Percentiles rank a stretch among this genome's conserved stretches.
Evolutionary conservation across 164 flowering plant genomes (phyloP).

Genomic region (Dillenia turbinata): DNA sequence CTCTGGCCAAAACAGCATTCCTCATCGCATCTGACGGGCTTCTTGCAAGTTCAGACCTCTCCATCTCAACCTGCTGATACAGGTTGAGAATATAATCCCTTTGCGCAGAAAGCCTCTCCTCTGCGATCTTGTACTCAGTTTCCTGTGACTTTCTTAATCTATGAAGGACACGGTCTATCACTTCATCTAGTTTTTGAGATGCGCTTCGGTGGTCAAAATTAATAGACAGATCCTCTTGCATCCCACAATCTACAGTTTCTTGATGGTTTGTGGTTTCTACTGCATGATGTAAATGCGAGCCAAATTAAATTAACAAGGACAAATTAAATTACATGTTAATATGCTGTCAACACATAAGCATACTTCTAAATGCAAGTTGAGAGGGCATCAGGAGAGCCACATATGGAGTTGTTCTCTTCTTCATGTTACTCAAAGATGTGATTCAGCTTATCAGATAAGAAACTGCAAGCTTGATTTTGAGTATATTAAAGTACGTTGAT

Average conservation of each 20-base stretch:
- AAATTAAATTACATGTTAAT: too few species aligned
- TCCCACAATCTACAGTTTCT: too few species aligned
- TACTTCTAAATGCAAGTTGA: not conserved
- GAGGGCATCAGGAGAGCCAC: not conserved
- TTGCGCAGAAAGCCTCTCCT: slow-evolving; percentile 54
- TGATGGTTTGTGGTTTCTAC: too few species aligned
- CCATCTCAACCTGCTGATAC: slow-evolving; percentile 50
- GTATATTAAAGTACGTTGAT: too few species aligned
- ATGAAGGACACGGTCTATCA: slow-evolving; percentile 46
- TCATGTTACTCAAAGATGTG: too few species aligned
- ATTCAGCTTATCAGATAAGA: too few species aligned
- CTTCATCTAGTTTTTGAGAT: slow-evolving; percentile 39
- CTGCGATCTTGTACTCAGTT: slow-evolving; percentile 52
- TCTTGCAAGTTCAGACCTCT: slow-evolving; percentile 37
- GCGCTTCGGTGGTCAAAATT: slow-evolving; percentile 23
- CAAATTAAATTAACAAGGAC: too few species aligned
- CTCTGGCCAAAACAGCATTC: slow-evolving; percentile 26
- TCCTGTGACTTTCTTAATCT: slow-evolving; percentile 61
- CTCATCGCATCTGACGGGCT: slow-evolving; percentile 23
- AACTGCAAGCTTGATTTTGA: too few species aligned
- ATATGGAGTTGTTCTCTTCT: too few species aligned
- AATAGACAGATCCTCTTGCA: not conserved
- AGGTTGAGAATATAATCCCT: slow-evolving; percentile 37
- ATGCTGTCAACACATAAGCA: not conserved
- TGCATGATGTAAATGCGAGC: too few species aligned